Evolutionary conservation across 1,284 basidiomycete species (phyloP).

Genomic region (Xerocomus minutiporus): DNA sequence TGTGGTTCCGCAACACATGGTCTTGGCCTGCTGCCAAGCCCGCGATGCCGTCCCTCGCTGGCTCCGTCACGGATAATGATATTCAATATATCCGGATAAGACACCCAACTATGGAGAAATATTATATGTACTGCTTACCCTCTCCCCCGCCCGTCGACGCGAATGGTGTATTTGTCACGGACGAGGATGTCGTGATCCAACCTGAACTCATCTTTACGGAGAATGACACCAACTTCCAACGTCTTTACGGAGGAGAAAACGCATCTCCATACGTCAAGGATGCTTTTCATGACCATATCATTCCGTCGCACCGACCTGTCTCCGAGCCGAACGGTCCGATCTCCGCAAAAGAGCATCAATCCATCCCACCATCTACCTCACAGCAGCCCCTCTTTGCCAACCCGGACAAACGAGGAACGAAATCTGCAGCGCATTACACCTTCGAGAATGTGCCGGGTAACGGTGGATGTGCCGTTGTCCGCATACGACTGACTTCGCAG

Average conservation of each 20-base stretch:
- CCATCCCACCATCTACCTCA: constrained; percentile 47
- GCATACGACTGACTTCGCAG: constrained; percentile 85
- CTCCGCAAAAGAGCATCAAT: constrained; percentile 30
- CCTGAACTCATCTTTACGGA: constrained; percentile 90
- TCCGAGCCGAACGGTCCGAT: constrained; percentile 31
- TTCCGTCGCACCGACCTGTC: constrained; percentile 71
- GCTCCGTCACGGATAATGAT: constrained; percentile 48
- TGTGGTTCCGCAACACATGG: constrained; percentile 98
- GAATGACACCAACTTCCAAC: constrained; percentile 94
- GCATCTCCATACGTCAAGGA: constrained; percentile 86
- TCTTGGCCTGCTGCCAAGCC: constrained; percentile 88
- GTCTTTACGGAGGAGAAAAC: constrained; percentile 88
- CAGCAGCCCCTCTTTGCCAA: constrained; percentile 67
- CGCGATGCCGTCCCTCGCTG: constrained; percentile 67
- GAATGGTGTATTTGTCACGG: constrained; percentile 52
- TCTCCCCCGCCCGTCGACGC: constrained; percentile 86
- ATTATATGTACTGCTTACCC: constrained; percentile 85
- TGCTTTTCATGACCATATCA: constrained; percentile 97
- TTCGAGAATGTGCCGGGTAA: constrained; percentile 85
- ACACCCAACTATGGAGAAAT: constrained; percentile 72
- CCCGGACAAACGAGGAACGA: constrained; percentile 85
- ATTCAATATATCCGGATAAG: constrained; percentile 67
- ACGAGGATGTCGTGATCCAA: constrained; percentile 68
- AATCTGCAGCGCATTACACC: constrained; percentile 86
- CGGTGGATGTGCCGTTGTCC: constrained; percentile 93